Evolutionary conservation across 1,139 yeast species (phyloP), one percentile per base, ranked within the genome.

Genomic region (Taphrina deformans): DNA sequence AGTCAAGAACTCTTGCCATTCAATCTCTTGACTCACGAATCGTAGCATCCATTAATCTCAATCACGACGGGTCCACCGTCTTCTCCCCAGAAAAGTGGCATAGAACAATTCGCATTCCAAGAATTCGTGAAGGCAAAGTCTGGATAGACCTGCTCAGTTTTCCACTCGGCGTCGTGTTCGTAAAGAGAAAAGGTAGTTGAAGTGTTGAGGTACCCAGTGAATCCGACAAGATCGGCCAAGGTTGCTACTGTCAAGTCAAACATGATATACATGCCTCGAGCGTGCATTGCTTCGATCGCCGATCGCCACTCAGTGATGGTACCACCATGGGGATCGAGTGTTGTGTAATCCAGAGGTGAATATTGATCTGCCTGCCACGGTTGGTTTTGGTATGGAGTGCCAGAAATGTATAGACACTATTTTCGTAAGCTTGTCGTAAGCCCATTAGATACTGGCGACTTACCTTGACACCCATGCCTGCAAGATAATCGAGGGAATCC

Each of bases 391-490:
- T 50, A 66, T 10, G 65, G 65, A n/a, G 67, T 63, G 14, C 67
- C 67, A 38, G 67, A 68, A 29, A 66, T 41, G 56, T 66, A 66
- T 12, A 66, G 33, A 31, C 59, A 51, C 63, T 59, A 52, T 26
- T n/a, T 26, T 1, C 14, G 7, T 52, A 21, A 23, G 29, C 26
- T 46, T 40, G 5, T 10, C 14, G 10, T 6, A 6, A 14, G 26
- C 52, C 6, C 10, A 1, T 3, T 5, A 3, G 10, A 10, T 14
- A 16, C 12, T 18, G n/a, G 14, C 2, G 12, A n/a, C 56, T 16
- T 40, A 59, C 67, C 53, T 51, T 45, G 41, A 63, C 81, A 18
- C 67, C 67, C 53, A 66, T 56, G 21, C 66, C 64, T 35, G 65
- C 44, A 14, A 66, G 60, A 23, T 66, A 66, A 21, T 66, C 67